Percentiles rank a stretch among this genome's conserved stretches.
Conservation (phyloP, 768 basidiomycete species). For the Leccinum uliginosum region DNA sequence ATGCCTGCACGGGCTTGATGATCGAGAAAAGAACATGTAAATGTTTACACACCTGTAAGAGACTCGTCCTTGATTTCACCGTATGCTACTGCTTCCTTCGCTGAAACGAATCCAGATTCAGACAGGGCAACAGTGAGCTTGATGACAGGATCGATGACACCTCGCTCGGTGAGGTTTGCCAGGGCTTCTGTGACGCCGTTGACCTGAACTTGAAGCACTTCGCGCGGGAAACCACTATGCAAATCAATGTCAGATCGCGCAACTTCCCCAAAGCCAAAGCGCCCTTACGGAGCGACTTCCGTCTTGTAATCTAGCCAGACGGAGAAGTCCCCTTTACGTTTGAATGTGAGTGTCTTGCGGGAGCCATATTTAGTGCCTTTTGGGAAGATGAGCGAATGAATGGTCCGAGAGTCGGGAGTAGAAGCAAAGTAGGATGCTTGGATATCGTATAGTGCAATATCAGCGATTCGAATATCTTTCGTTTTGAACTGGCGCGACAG, state of each 20-base stretch:
- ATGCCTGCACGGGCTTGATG: conserved; percentile 48
- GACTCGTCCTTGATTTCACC: conserved; percentile 83
- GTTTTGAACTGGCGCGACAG: conserved; percentile 91
- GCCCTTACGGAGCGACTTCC: conserved; percentile 53
- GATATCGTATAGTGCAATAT: conserved; percentile 69
- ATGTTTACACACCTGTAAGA: conserved; percentile 50
- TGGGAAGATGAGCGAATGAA: conserved; percentile 75
- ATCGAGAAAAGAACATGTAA: conserved; percentile 1
- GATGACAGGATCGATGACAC: conserved; percentile 77
- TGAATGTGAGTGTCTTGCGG: conserved; percentile 85
- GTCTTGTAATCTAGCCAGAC: conserved; percentile 77
- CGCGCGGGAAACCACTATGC: conserved; percentile 63
- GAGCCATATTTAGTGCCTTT: conserved; percentile 69
- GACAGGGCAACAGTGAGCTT: conserved; percentile 81
- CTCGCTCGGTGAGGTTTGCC: conserved; percentile 77
- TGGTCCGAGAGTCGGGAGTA: conserved; percentile 51
- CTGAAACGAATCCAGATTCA: conserved; percentile 81
- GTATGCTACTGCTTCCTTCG: conserved; percentile 72
- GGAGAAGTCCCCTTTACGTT: conserved; percentile 77
- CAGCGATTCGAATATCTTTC: conserved; percentile 84
- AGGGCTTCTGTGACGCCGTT: conserved; percentile 71
- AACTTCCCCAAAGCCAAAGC: not conserved
- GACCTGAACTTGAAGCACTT: conserved; percentile 71
- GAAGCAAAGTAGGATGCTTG: conserved; percentile 76
- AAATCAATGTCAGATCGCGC: conserved; percentile 2